Conservation (phyloP, 495 filamentous ascomycete genomes). For the Schizothecium vesticola region DNA sequence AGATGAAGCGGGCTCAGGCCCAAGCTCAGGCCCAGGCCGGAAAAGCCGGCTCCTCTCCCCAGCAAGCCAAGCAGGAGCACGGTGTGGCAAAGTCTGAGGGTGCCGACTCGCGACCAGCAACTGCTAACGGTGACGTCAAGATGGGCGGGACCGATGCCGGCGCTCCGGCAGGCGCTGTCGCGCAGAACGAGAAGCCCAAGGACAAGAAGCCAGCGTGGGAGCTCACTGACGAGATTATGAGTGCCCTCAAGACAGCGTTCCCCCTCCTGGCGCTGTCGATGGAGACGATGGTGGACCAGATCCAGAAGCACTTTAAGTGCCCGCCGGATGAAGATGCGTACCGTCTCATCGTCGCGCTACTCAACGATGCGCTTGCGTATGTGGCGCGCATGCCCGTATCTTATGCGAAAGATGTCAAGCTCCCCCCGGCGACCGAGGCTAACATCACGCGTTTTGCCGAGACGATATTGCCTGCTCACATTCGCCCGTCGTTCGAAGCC, state of each 20-base stretch:
- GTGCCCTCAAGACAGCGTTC: slow-evolving; percentile 89
- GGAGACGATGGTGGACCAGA: slow-evolving; percentile 99
- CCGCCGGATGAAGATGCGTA: slow-evolving; percentile 98
- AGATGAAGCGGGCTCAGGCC: slow-evolving; percentile 7
- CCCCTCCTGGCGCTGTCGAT: slow-evolving; percentile 93
- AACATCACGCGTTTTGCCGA: slow-evolving; percentile 97
- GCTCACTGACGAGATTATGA: slow-evolving; percentile 90
- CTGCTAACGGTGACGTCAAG: slow-evolving; percentile 40
- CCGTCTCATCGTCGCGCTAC: slow-evolving; percentile 89
- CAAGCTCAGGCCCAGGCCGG: slow-evolving; percentile 13
- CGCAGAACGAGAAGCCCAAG: slow-evolving; percentile 29
- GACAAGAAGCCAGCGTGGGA: slow-evolving; percentile 85
- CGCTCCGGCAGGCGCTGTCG: slow-evolving; percentile 21
- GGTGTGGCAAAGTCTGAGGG: slow-evolving; percentile 17
- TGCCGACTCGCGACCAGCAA: slow-evolving; percentile 41
- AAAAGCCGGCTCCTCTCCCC: slow-evolving; percentile 37
- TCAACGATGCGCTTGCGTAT: slow-evolving; percentile 89
- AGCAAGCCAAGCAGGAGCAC: slow-evolving; percentile 44
- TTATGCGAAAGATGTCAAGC: slow-evolving; percentile 85
- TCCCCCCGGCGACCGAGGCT: slow-evolving; percentile 82
- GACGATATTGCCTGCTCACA: slow-evolving; percentile 87
- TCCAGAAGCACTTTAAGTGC: slow-evolving; percentile 97
- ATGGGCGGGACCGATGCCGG: slow-evolving; percentile 41
- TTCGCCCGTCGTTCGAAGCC: slow-evolving; percentile 87
- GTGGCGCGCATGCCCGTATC: slow-evolving; percentile 78